Evolutionary conservation across 768 basidiomycete species (phyloP).

Genomic region (Sarcomyxa edulis): DNA sequence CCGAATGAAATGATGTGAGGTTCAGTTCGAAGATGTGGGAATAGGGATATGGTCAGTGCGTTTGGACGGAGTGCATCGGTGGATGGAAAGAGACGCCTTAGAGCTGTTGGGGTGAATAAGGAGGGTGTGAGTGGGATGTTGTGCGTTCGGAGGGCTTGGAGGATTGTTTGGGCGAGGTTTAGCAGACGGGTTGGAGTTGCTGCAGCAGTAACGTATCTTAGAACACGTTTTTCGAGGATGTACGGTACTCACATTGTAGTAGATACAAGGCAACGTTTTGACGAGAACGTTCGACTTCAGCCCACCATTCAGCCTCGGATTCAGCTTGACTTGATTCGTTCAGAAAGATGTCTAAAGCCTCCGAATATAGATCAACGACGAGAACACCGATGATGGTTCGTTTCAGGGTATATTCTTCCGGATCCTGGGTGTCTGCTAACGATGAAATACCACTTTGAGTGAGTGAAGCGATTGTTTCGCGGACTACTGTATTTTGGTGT

Average conservation of each 20-base stretch:
- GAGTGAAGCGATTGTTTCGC: too few species aligned
- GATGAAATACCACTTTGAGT: too few species aligned
- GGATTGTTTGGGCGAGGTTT: conserved; percentile 30
- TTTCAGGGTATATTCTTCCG: conserved; percentile 33
- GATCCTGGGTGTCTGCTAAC: conserved; percentile 14
- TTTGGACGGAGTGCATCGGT: conserved; percentile 38
- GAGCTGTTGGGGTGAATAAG: conserved; percentile 38
- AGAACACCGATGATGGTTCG: conserved; percentile 43
- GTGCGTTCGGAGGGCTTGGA: conserved; percentile 35
- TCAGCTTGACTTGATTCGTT: conserved; percentile 67
- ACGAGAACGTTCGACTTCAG: conserved; percentile 57
- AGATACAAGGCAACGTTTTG: conserved; percentile 57
- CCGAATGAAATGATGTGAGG: conserved; percentile 13
- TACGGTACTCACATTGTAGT: conserved; percentile 61
- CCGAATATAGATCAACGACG: conserved; percentile 54
- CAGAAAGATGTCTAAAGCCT: conserved; percentile 60
- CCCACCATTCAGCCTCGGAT: conserved; percentile 84
- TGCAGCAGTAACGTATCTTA: conserved; percentile 18
- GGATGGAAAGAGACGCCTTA: conserved; percentile 46
- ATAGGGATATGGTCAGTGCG: conserved; percentile 52
- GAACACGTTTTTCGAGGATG: not conserved
- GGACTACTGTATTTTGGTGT: too few species aligned
- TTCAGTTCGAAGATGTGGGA: conserved; percentile 52
- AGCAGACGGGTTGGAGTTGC: conserved; percentile 41
- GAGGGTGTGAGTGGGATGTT: conserved; percentile 42